phyloP scores from a whole-genome alignment of 495 filamentous ascomycete species.

The Podospora tetraspora region DNA sequence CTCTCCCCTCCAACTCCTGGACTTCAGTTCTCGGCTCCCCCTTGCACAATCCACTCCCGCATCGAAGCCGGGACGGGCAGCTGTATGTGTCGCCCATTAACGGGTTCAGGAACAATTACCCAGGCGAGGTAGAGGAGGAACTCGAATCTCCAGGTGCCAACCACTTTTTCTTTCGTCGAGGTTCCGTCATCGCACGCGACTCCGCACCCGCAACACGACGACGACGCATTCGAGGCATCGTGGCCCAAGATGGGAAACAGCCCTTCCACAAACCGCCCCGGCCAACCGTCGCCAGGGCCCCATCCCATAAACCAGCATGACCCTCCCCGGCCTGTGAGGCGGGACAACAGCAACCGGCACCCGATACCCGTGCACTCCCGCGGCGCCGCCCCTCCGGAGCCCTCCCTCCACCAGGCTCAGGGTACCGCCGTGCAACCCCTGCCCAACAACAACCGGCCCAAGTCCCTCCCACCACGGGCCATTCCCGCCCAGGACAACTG shows the following conservation, averaged over 20 bases:
- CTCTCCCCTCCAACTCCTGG: background rate
- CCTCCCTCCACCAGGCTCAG: slow-evolving; percentile 50
- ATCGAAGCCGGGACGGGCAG: slow-evolving; percentile 4
- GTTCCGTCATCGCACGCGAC: slow-evolving; percentile 12
- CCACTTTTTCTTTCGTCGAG: background rate
- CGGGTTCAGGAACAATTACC: background rate
- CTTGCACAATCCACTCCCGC: slow-evolving; percentile 3
- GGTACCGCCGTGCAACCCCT: slow-evolving; percentile 35
- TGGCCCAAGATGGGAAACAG: slow-evolving; percentile 32
- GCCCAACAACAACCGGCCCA: slow-evolving; percentile 35
- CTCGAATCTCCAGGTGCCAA: background rate
- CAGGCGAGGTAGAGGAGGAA: slow-evolving; percentile 8
- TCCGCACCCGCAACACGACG: background rate
- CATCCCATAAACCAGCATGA: slow-evolving; percentile 23
- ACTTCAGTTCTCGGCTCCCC: background rate
- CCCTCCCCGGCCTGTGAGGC: slow-evolving; percentile 26
- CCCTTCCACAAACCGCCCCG: slow-evolving; percentile 29
- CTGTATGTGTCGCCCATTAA: background rate
- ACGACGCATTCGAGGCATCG: slow-evolving; percentile 3
- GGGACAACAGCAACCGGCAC: slow-evolving; percentile 22
- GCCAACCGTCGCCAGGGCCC: slow-evolving; percentile 20
- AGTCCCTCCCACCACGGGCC: slow-evolving; percentile 34
- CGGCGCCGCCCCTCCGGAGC: slow-evolving; percentile 48
- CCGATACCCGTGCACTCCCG: slow-evolving; percentile 33
- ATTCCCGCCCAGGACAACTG: slow-evolving; percentile 36